A percentile compares a stretch with the other conserved stretches of the same genome.
These are phyloP conservation scores for Didymella pomorum DNA, from an alignment of 2,329 filamentous ascomycete species.

Conservation along the genomic window DNA sequence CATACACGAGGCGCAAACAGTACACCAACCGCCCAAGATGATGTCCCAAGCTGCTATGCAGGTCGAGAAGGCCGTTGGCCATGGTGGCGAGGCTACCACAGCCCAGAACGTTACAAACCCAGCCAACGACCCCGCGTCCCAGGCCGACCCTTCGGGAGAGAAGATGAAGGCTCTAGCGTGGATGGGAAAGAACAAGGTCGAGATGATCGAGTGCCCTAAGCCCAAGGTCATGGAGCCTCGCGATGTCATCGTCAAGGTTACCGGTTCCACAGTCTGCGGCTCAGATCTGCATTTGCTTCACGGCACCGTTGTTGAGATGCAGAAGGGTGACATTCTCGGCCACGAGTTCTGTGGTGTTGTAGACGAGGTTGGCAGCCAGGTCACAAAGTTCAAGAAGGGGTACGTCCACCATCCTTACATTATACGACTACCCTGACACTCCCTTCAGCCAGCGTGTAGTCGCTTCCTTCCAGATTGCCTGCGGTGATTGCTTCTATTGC, in stretches of 20 bases:
- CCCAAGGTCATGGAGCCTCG: conserved; percentile 75
- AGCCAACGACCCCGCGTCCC: conserved; percentile 36
- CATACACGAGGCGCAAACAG: conserved; percentile 6
- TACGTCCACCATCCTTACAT: conserved; percentile 22
- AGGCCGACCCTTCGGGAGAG: conserved; percentile 59
- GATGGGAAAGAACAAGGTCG: conserved; percentile 81
- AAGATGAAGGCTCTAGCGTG: conserved; percentile 83
- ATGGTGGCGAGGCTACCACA: conserved; percentile 69
- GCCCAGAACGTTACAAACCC: conserved; percentile 75
- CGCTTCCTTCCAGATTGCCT: conserved; percentile 85
- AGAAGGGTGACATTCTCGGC: conserved; percentile 61
- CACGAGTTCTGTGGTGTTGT: conserved; percentile 63
- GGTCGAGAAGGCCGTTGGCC: conserved; percentile 72
- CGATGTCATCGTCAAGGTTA: conserved; percentile 84
- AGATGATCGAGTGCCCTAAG: conserved; percentile 72
- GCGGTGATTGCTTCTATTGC: conserved; percentile 75
- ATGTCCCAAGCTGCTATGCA: conserved; percentile 66
- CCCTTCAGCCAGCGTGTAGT: conserved; percentile 68
- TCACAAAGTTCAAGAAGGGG: conserved; percentile 55
- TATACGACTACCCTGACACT: conserved; percentile 28
- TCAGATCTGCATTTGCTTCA: conserved; percentile 67
- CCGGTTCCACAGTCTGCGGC: conserved; percentile 68
- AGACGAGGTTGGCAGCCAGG: conserved; percentile 54
- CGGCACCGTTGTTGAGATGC: conserved; percentile 56
- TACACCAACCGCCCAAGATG: conserved; percentile 34